Base-by-base conservation (phyloP, 352 stramenopile species). In the Phytophthora boehmeriae region DNA sequence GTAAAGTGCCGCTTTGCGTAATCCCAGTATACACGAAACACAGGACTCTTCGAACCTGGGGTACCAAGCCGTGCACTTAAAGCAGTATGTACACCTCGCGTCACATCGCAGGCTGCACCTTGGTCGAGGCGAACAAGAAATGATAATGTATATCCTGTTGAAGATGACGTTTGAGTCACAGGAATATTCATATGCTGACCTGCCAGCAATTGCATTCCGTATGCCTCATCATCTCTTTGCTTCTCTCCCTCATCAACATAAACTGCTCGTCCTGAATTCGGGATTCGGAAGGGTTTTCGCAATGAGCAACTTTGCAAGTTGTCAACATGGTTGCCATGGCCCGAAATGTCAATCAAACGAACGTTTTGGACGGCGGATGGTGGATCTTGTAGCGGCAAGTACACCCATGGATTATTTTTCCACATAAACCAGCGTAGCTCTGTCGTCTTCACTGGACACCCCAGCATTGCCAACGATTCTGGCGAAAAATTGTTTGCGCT, bases 351-450 rank as follows among this genome's bases (percentile, higher is more conserved):
- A 6, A 86, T 61, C 0, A 91, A 55, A 47, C 56, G 52, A 28
- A 45, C 54, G 5, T 3, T 57, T 11, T 19, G 23, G 14, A 19
- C 35, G n/a, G 43, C 13, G 8, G 55, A 47, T 47, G 63, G 57
- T 0, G 61, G 41, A 50, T 93, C 84, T 69, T 92, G 84, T 9
- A 92, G 60, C 14, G 75, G 75, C 11, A 90, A 72, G 28, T 90
- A 93, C 27, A 83, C 34, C 4, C 57, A 17, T 4, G 82, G 80
- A n/a, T 57, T 22, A 2, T 73, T 49, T 5, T 59, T 75, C 41
- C 80, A 71, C 8, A 92, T n/a, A 52, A 83, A 83, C 16, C 36
- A 56, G 27, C 71, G 68, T 23, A 93, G 55, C 2, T 80, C 69
- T 1, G 43, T 66, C 13, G 46, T 4, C 14, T 41, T 22, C 8